Percentiles rank a stretch among this genome's conserved stretches.
Conservation (phyloP, 1,139 yeast genomes). For the Candida pseudoviswanathii region DNA sequence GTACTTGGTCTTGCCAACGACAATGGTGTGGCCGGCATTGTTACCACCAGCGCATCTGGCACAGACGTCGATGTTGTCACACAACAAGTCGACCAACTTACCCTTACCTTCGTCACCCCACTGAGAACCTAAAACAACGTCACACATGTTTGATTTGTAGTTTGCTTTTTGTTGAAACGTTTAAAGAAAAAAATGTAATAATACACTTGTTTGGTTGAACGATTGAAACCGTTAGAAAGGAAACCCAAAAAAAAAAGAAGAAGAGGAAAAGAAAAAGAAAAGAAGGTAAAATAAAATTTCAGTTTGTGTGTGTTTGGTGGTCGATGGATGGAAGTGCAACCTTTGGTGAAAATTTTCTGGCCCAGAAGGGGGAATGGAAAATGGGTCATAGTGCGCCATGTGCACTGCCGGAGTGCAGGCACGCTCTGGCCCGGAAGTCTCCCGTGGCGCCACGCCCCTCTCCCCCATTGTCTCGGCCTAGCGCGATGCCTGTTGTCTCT, state of each 20-base stretch:
- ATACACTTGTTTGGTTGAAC: conserved; percentile 13
- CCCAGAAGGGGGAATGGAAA: background rate
- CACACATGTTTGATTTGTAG: conserved; percentile 53
- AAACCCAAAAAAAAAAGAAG: conserved; percentile 9
- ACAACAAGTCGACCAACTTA: conserved; percentile 88
- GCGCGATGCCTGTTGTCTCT: no score
- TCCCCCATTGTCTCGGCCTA: no score
- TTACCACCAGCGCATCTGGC: conserved; percentile 99
- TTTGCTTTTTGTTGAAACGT: background rate
- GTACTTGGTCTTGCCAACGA: conserved; percentile 81
- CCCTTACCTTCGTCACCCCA: conserved; percentile 99
- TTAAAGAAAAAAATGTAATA: background rate
- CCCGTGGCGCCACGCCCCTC: no score
- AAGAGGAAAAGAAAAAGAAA: conserved; percentile 7
- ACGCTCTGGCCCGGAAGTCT: no score
- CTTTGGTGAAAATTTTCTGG: background rate
- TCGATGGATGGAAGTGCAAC: no score
- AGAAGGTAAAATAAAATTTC: background rate
- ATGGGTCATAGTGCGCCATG: conserved; percentile 4
- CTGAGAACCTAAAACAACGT: conserved; percentile 95
- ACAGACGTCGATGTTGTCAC: conserved; percentile 93
- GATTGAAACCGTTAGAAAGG: conserved; percentile 16
- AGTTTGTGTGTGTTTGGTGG: background rate
- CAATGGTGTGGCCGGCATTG: conserved; percentile 98
- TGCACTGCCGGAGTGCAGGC: background rate